A percentile compares a stretch with the other conserved stretches of the same genome.
Evolutionary conservation across 2,329 filamentous ascomycete species (phyloP).

Genomic region (Penicillium griseofulvum): DNA sequence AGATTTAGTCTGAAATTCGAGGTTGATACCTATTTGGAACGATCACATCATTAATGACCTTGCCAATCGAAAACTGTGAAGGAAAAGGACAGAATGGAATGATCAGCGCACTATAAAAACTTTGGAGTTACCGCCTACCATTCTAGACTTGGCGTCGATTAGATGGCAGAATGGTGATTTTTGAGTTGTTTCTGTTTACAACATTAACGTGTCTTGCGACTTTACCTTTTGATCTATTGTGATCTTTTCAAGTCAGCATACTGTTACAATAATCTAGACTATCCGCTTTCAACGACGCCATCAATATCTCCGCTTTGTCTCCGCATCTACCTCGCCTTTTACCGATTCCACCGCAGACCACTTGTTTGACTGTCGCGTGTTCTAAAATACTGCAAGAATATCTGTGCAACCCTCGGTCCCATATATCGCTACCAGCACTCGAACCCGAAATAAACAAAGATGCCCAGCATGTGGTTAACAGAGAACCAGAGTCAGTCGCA

Average conservation of each 20-base stretch:
- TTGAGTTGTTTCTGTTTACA: constrained; percentile 2
- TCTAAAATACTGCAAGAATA: neutral
- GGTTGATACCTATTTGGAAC: neutral
- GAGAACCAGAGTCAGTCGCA: constrained; percentile 81
- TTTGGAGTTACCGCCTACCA: neutral
- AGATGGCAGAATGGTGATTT: constrained; percentile 5
- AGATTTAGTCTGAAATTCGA: neutral
- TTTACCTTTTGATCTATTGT: neutral
- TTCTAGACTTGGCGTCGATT: constrained; percentile 2
- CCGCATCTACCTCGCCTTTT: neutral
- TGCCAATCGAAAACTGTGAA: neutral
- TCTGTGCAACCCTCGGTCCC: neutral
- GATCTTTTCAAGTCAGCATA: too few species aligned
- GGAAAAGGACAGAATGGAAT: neutral
- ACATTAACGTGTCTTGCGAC: neutral
- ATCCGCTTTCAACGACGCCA: neutral
- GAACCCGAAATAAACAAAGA: constrained; percentile 41
- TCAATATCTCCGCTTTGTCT: neutral
- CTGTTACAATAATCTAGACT: neutral
- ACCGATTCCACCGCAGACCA: neutral
- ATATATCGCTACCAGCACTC: neutral
- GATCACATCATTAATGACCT: constrained; percentile 11
- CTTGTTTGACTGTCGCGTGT: neutral
- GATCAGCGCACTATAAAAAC: constrained; percentile 1
- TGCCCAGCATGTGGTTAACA: constrained; percentile 94